phyloP scores from a whole-genome alignment of 139 green algal species.

The Dunaliella primolecta region DNA sequence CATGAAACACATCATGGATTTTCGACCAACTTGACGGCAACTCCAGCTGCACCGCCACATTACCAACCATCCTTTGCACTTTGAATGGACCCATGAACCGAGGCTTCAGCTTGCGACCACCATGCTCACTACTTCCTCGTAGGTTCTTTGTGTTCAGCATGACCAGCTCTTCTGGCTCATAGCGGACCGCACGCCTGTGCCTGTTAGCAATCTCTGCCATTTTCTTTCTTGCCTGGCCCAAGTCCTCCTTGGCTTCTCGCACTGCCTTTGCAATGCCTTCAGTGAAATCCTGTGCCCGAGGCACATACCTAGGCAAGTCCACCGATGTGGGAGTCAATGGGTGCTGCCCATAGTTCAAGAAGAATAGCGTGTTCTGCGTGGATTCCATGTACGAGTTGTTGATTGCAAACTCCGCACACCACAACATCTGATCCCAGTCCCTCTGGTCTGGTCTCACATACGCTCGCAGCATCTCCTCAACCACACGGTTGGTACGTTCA shows the following conservation, averaged over 20 bases:
- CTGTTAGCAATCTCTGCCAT: not conserved
- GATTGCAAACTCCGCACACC: conserved; percentile 18
- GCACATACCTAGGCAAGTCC: not conserved
- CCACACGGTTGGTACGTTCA: conserved; percentile 50
- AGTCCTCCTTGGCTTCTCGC: not conserved
- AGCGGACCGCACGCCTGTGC: not conserved
- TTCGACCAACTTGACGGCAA: no score
- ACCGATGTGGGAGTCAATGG: not conserved
- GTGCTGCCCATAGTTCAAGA: conserved; percentile 2
- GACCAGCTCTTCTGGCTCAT: not conserved
- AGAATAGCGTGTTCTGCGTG: conserved; percentile 6
- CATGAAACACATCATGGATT: no score
- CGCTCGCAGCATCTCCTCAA: conserved; percentile 53
- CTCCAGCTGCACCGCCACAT: no score
- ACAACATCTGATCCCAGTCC: conserved; percentile 17
- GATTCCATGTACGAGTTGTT: conserved; percentile 21
- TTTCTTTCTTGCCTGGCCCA: not conserved
- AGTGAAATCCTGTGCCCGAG: not conserved
- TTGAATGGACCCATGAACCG: not conserved
- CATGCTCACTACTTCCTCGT: not conserved
- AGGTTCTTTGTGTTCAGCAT: not conserved
- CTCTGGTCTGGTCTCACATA: conserved; percentile 17
- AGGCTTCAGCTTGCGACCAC: not conserved
- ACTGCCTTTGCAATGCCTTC: not conserved
- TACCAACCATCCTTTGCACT: no score